Conservation (phyloP, 495 filamentous ascomycete species). For the Sordaria brevicollis region DNA sequence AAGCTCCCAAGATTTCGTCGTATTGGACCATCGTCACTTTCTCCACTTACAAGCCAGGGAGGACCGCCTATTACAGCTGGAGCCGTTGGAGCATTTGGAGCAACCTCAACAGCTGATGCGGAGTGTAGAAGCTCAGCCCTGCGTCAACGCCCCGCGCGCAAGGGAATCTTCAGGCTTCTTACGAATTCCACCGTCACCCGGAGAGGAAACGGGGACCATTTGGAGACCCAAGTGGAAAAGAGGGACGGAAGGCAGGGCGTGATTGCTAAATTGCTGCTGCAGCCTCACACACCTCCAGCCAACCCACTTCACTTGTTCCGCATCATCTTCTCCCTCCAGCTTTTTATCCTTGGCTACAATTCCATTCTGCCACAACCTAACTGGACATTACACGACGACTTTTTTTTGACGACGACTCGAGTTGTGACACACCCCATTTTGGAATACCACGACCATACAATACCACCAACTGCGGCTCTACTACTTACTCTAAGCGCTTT, state of each 20-base stretch:
- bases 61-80: neutral
- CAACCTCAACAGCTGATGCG: neutral
- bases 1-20: neutral
- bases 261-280: conserved; percentile 7
- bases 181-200: conserved; percentile 23
- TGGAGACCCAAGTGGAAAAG: neutral
- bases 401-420: neutral
- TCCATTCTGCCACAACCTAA: neutral
- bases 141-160: neutral
- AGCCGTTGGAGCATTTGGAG: neutral
- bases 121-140: conserved; percentile 4
- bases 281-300: conserved; percentile 15
- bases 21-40: neutral
- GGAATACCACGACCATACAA: neutral
- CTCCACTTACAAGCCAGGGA: neutral
- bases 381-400: neutral
- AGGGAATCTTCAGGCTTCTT: conserved; percentile 27
- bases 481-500: neutral
- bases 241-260: conserved; percentile 4
- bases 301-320: neutral
- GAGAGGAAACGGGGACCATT: neutral
- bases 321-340: neutral
- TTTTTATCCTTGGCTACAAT: neutral
- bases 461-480: neutral
- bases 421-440: neutral